Evolutionary conservation across 306 rosid genomes (phyloP).

Genomic region (Astragalus membranaceus): DNA sequence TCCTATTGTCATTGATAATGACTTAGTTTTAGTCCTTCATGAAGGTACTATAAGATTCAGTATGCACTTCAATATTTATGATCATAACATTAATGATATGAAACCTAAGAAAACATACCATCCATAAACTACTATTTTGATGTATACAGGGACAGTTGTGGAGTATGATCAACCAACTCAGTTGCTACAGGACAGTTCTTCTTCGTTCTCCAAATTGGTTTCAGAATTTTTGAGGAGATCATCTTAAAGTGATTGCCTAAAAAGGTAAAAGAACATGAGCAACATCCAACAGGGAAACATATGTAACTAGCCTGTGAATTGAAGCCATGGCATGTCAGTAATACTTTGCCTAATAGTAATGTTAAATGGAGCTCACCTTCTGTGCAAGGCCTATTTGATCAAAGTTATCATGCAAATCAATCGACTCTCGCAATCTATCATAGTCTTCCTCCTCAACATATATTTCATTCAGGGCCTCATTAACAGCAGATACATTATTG

Average conservation of each 20-base stretch:
- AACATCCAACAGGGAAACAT: constrained; percentile 16
- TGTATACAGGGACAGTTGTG: constrained; percentile 49
- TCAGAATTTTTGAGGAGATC: constrained; percentile 69
- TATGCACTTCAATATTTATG: not conserved
- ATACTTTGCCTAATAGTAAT: too few species aligned
- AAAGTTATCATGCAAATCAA: too few species aligned
- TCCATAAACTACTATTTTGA: not conserved
- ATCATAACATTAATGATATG: not conserved
- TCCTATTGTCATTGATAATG: constrained; percentile 77
- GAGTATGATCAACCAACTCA: constrained; percentile 66
- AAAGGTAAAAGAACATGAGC: not conserved
- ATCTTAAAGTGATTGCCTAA: constrained; percentile 23
- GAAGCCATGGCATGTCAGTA: constrained; percentile 72
- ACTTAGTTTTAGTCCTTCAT: constrained; percentile 73
- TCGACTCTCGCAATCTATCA: too few species aligned
- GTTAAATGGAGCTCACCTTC: too few species aligned
- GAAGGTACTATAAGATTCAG: constrained; percentile 45
- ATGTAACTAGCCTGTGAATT: constrained; percentile 51
- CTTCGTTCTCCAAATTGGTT: constrained; percentile 79
- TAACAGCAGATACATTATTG: too few species aligned
- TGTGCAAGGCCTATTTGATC: too few species aligned
- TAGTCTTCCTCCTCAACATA: too few species aligned
- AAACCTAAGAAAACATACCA: not conserved
- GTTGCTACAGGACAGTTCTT: constrained; percentile 51
- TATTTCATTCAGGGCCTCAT: too few species aligned